Evolutionary conservation across 2,329 filamentous ascomycete species (phyloP), one percentile per base, ranked within the genome.

Genomic region (Byssoonygena ceratinophila): DNA sequence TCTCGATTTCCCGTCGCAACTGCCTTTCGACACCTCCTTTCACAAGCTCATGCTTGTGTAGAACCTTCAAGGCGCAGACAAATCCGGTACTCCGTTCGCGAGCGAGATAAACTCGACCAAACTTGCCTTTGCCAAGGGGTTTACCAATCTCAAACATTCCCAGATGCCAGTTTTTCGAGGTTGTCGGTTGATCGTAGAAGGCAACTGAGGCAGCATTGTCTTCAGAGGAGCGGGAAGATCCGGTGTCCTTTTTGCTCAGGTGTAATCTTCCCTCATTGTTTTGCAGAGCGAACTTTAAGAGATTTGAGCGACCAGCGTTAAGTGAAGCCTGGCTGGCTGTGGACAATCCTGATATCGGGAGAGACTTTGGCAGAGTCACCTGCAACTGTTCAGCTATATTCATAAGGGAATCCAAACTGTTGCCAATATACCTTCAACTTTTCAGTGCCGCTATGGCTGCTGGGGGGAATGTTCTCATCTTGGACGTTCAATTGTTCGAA

Each of bases 61-160:
- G 76, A 45, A 91, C 86, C 69, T 94, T 94, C 55, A 94, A 76
- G 1, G 86, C 87, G 70, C 87, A 94, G 58, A 94, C 84, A 70
- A 90, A 94, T 57, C 84, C 84, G 23, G 81, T 85, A 41, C 77
- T 80, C 54, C 85, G 81, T 69, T 92, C 87, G 52, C 87, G 84
- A 46, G 86, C 87, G 25, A 94, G 80, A 65, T 94, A 94, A 2
- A 94, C 87, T 43, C 87, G 80, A 1, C 87, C 87, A 63, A 92
- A 94, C 66, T 92, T 94, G 58, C 87, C 87, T 71, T 92, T 92
- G 50, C 87, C 87, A 2, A 94, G 74, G 1, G 87, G 86, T 60
- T 87, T 85, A 36, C 87, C 87, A 58, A 94, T 94, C 68, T 95
- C 89, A 67, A 94, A 94, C 87, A 94, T 94, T 69, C 87, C 86